phyloP scores from a whole-genome alignment of 345 rosid species.

The Lepidium sativum region DNA sequence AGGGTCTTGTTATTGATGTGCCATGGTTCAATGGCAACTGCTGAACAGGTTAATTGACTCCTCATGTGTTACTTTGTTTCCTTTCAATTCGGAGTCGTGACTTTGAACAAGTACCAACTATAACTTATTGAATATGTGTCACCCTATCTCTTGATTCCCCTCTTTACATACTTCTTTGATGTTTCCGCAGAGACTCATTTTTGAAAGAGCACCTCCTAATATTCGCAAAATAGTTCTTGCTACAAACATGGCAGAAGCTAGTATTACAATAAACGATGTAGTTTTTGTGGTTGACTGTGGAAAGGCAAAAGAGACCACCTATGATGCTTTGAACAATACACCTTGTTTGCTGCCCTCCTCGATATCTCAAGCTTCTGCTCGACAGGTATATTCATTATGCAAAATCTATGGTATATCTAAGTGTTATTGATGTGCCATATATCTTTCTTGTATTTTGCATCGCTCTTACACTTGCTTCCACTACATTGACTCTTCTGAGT shows the following conservation, averaged over 20 bases:
- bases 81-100: background rate
- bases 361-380: conserved; percentile 95
- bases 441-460: background rate
- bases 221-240: conserved; percentile 88
- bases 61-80: background rate
- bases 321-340: conserved; percentile 96
- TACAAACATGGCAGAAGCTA: conserved; percentile 98
- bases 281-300: conserved; percentile 98
- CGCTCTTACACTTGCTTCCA: background rate
- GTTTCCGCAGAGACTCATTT: conserved; percentile 72
- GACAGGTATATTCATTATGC: conserved; percentile 44
- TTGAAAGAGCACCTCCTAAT: conserved; percentile 71
- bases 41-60: conserved; percentile 63
- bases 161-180: conserved; percentile 6
- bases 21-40: conserved; percentile 98
- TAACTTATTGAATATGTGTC: background rate
- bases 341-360: conserved; percentile 98
- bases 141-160: background rate
- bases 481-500: background rate
- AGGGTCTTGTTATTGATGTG: conserved; percentile 82
- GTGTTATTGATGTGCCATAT: no score
- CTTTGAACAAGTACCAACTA: background rate
- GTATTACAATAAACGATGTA: conserved; percentile 89
- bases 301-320: conserved; percentile 98
- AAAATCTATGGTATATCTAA: background rate